A percentile compares a stretch with the other conserved stretches of the same genome.
phyloP scores from a whole-genome alignment of 2,329 filamentous ascomycete genomes.

The Botryotinia globosa region DNA sequence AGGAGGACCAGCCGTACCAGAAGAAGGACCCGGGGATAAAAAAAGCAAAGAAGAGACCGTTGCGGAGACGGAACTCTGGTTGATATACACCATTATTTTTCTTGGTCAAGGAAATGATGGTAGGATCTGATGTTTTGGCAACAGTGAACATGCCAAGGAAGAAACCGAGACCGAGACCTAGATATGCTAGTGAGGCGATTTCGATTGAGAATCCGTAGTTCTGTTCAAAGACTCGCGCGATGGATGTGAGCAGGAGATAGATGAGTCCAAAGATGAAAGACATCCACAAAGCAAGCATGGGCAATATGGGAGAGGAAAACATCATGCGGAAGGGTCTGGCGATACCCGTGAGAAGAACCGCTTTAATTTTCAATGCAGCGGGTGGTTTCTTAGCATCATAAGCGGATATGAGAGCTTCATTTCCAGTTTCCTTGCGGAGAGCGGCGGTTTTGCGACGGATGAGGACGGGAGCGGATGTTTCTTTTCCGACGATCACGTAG shows the following conservation, averaged over 20 bases:
- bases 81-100: conserved; percentile 40
- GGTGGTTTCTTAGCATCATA: conserved; percentile 28
- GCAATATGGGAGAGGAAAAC: conserved; percentile 47
- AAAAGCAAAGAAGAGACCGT: conserved; percentile 46
- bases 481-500: conserved; percentile 44
- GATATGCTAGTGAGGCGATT: conserved; percentile 45
- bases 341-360: conserved; percentile 27
- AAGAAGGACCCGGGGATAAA: conserved; percentile 44
- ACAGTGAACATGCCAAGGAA: conserved; percentile 43
- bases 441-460: conserved; percentile 41
- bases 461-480: conserved; percentile 50
- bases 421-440: conserved; percentile 41
- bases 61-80: conserved; percentile 39
- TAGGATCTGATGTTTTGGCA: conserved; percentile 44
- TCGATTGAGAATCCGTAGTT: conserved; percentile 44
- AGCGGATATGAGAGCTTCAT: conserved; percentile 47
- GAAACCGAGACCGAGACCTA: conserved; percentile 47
- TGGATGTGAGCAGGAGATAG: conserved; percentile 34
- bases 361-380: conserved; percentile 32
- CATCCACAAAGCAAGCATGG: conserved; percentile 25
- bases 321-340: conserved; percentile 45
- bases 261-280: conserved; percentile 33
- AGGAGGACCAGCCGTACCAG: conserved; percentile 49
- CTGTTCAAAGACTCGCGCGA: conserved; percentile 28
- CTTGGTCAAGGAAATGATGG: conserved; percentile 47